Evolutionary conservation across 176 grass and related monocot genomes (phyloP).

Genomic region (Musa troglodytarum): DNA sequence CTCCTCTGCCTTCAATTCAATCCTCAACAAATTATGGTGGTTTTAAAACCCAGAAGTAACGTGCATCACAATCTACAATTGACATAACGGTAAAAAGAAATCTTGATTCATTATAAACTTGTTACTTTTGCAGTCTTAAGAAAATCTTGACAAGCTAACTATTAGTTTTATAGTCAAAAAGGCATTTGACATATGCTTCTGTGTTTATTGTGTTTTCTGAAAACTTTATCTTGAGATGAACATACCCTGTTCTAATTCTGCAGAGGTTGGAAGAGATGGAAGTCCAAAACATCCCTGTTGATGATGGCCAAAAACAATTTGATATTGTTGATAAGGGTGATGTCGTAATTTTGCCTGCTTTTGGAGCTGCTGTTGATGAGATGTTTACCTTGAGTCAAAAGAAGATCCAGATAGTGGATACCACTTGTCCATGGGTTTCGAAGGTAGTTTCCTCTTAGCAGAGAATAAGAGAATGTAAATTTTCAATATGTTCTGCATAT

Average conservation of each 20-base stretch:
- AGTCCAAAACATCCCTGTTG: constrained; percentile 2
- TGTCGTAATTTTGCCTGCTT: constrained; percentile 89
- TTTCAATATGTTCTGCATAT: constrained; percentile 2
- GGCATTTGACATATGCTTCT: no score
- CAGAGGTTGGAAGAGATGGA: constrained; percentile 63
- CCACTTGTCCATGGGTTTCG: constrained; percentile 98
- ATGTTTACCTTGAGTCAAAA: constrained; percentile 94
- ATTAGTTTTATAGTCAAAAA: no score
- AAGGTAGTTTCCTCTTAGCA: constrained; percentile 40
- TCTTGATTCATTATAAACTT: no score
- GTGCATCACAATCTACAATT: neutral
- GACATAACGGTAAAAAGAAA: neutral
- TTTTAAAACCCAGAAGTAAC: neutral
- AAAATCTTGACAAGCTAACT: no score
- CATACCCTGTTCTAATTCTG: constrained; percentile 1
- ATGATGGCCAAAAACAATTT: constrained; percentile 5
- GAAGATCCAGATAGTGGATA: constrained; percentile 97
- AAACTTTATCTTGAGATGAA: neutral
- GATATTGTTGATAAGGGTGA: constrained; percentile 47
- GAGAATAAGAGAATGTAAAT: neutral
- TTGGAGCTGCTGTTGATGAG: constrained; percentile 90
- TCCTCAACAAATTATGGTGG: neutral
- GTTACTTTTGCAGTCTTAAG: no score
- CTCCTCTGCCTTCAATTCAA: neutral
- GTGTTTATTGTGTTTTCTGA: neutral